Evolutionary conservation across 2,329 filamentous ascomycete species (phyloP), one percentile per base, ranked within the genome.

Genomic region (Malbranchea cinnamomea): DNA sequence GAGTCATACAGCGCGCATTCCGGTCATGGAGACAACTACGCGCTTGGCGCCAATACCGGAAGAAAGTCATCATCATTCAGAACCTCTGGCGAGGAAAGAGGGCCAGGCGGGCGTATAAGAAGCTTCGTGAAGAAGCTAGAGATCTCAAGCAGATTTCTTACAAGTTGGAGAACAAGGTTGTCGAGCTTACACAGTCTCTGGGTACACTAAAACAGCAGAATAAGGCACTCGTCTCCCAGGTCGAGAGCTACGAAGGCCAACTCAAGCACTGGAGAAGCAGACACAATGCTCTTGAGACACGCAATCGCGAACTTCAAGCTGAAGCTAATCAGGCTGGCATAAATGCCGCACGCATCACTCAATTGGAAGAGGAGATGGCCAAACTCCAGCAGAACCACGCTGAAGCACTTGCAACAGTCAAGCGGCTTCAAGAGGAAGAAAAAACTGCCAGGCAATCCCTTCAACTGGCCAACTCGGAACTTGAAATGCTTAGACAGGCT

Each of bases 131-230:
- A 57, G 89, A 98, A 59, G 89, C 89, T 41, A 80, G 89, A 50
- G 91, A 98, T 63, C 71, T 98, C 54, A 95, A 95, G 67, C 87
- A 95, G 58, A 98, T 98, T 44, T 95, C 89, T 2, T 98, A 98
- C 67, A 95, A 93, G 65, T 65, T 98, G 46, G 89, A 98, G 57
- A 95, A 98, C 69, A 98, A 98, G 73, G 89, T 98, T 39, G 83
- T 98, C 39, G 89, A 98, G 62, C 70, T 98, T 48, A 98, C 89
- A 1, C 89, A 98, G 56, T 82, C 78, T 28, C 60, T 98, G 45
- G 85, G 89, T 41, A 77, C 83, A 6, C 78, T 93, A 68, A 93
- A 92, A 63, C 72, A 77, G 39, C 82, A 93, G 60, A 98, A 98
- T 70, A 94, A 92, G 65, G 71, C 71, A 35, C 68, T 98, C 37